Percentiles rank a stretch among this genome's conserved stretches.
These are phyloP conservation scores for Gossypium mustelinum DNA, from an alignment of 345 rosid genomes.

Conservation along the genomic window DNA sequence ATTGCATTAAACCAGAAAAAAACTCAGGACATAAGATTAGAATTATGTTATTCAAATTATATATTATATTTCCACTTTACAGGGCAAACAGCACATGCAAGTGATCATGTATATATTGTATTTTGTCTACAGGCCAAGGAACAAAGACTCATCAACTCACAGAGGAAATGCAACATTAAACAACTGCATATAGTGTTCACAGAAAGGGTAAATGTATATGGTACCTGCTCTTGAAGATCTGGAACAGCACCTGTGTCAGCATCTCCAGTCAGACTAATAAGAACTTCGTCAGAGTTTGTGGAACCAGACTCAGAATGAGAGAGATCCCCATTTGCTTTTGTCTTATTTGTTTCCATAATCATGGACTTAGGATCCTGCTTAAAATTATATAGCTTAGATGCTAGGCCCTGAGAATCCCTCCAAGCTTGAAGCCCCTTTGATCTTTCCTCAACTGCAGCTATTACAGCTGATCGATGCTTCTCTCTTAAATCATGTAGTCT, in stretches of 20 bases:
- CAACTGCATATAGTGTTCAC: neutral
- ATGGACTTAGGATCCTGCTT: slow-evolving; percentile 75
- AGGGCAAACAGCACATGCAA: neutral
- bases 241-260: slow-evolving; percentile 66
- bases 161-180: neutral
- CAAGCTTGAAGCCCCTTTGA: slow-evolving; percentile 89
- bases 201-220: neutral
- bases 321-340: slow-evolving; percentile 51
- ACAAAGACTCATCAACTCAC: neutral
- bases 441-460: slow-evolving; percentile 80
- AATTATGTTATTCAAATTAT: neutral
- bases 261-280: slow-evolving; percentile 66
- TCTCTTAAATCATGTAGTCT: slow-evolving; percentile 76
- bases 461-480: slow-evolving; percentile 84
- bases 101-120: neutral
- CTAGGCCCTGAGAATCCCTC: slow-evolving; percentile 86
- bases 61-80: neutral
- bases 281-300: slow-evolving; percentile 64
- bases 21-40: neutral
- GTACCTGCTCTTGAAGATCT: slow-evolving; percentile 92
- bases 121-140: neutral
- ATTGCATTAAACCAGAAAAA: neutral
- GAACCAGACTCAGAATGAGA: slow-evolving; percentile 76
- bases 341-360: slow-evolving; percentile 49
- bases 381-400: slow-evolving; percentile 85